Base-by-base conservation (phyloP, 2,329 filamentous ascomycete genomes). In the Colletotrichum higginsianum region DNA sequence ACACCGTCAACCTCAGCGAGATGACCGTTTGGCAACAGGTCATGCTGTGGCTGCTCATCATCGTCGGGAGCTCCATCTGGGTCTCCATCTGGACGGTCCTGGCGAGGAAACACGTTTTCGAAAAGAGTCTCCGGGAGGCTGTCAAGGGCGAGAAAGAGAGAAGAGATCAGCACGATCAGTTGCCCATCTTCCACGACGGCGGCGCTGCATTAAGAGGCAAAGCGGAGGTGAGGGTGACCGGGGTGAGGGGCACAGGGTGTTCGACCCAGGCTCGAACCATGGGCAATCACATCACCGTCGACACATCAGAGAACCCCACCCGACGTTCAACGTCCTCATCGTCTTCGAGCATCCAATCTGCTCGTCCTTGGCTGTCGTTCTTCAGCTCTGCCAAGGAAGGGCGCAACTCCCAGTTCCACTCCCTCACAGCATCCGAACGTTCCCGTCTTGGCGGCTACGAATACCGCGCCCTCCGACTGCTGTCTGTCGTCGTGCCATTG, bases 1-100 rank as follows among this genome's bases (percentile, higher is more conserved):
- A 93, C 75, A 92, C 91, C 1, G 87, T 90, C 75, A 89, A 92
- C 76, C 81, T 93, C 30, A 91, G 88, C 66, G 82, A 85, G 38
- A 77, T 94, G 76, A 93, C 90, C 49, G 91, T 88, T 0, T 92
- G 90, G 77, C 92, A 94, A 79, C 92, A 94, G 78, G 81, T 88
- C 38, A 80, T 92, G 49, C 83, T 94, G 12, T 92, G 91, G 75
- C 70, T 91, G 4, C 82, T 93, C 52, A 91, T 94, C 72, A 83
- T 93, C 56, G 78, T 92, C 8, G 92, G 92, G 1, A 90, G 90
- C 66, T 85, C 88, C 15, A 89, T 93, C n/a, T 89, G 91, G 77
- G 89, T 94, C 2, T 91, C 89, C 1, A 87, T 89, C 44, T 89
- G 88, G 74, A 91, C 92, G 3, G 86, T 94, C 3, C 80, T 87